These are phyloP conservation scores for Hylodesmum podocarpum DNA, from an alignment of 306 rosid genomes.

Conservation along the genomic window DNA sequence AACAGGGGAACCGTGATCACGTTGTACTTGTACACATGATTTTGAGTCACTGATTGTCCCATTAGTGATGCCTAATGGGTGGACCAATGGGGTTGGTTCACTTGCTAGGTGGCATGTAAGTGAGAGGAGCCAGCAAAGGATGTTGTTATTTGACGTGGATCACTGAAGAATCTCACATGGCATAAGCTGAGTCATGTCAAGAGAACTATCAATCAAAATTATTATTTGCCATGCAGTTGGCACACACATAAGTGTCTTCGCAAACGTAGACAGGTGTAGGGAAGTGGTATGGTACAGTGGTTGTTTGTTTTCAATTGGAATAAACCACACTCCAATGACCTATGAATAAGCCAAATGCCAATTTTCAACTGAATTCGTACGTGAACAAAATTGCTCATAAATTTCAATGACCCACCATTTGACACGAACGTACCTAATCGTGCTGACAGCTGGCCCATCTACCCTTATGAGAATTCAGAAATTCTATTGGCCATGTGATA, in stretches of 20 bases:
- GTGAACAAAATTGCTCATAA: not conserved
- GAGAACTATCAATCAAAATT: not conserved
- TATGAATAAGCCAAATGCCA: not conserved
- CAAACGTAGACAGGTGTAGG: constrained; percentile 10
- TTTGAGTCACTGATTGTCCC: not conserved
- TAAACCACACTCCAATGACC: not conserved
- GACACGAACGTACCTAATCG: constrained; percentile 5
- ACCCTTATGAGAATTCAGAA: not conserved
- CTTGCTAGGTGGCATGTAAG: too few species aligned
- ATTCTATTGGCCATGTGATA: not conserved
- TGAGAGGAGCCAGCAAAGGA: not conserved
- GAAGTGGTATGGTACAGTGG: not conserved
- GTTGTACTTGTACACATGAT: not conserved
- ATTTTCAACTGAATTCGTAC: constrained; percentile 8
- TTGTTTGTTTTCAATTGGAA: constrained; percentile 22
- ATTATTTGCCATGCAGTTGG: constrained; percentile 9
- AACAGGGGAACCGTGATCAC: not conserved
- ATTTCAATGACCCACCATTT: not conserved
- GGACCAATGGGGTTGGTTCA: not conserved
- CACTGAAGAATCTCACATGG: constrained; percentile 31
- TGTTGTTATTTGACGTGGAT: constrained; percentile 11
- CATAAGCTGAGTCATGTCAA: not conserved
- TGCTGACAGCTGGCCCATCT: constrained; percentile 19
- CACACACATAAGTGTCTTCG: not conserved
- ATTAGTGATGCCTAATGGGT: not conserved